A percentile compares a stretch with the other conserved stretches of the same genome.
phyloP scores from a whole-genome alignment of 2,329 filamentous ascomycete species.

The Monilinia fructigena region DNA sequence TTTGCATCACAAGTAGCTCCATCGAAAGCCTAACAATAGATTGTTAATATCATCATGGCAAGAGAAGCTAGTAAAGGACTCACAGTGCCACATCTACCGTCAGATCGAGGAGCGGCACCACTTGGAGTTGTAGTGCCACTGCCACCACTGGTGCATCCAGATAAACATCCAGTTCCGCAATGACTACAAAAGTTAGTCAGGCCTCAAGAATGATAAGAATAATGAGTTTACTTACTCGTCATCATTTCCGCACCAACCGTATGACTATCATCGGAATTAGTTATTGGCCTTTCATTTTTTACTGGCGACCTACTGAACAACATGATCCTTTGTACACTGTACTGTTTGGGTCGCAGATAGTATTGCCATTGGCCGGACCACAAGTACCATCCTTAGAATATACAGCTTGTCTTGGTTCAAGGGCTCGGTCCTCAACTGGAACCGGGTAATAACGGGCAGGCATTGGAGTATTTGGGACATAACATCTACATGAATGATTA shows the following conservation, averaged over 20 bases:
- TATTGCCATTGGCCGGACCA: conserved; percentile 37
- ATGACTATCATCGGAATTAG: conserved; percentile 30
- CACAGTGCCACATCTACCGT: conserved; percentile 37
- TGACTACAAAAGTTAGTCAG: conserved; percentile 32
- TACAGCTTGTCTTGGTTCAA: conserved; percentile 43
- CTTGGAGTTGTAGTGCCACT: conserved; percentile 26
- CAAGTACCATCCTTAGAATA: conserved; percentile 43
- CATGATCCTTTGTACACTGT: conserved; percentile 47
- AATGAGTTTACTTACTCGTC: conserved; percentile 32
- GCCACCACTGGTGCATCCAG: conserved; percentile 40
- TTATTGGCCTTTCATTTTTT: not conserved
- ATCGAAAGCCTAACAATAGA: conserved; percentile 28
- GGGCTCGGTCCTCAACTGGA: not conserved
- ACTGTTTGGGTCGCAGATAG: conserved; percentile 45
- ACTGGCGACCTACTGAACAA: conserved; percentile 42
- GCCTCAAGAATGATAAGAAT: not conserved
- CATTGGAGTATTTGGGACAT: conserved; percentile 25
- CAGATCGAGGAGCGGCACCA: conserved; percentile 27
- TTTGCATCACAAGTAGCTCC: conserved; percentile 36
- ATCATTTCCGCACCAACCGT: conserved; percentile 46
- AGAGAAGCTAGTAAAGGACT: not conserved
- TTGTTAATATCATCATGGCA: not conserved
- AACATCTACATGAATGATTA: conserved; percentile 31
- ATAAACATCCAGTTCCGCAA: conserved; percentile 43
- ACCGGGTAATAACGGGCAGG: conserved; percentile 15